These are phyloP conservation scores for Cystobasidium sp. DNA, from an alignment of 1,284 basidiomycete species.

Conservation along the genomic window DNA sequence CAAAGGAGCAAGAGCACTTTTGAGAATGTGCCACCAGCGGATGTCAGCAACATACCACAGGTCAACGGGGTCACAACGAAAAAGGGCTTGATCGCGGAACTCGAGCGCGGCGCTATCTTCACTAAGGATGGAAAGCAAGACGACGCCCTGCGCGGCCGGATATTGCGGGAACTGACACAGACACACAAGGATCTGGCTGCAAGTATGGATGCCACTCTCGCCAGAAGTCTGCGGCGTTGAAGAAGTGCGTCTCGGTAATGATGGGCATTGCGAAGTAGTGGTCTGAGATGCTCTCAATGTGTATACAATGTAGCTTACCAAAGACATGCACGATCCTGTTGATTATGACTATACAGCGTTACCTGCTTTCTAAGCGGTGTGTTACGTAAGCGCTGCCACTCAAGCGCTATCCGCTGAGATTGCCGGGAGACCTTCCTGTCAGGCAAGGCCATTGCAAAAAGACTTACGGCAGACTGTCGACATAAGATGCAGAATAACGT, in stretches of 20 bases:
- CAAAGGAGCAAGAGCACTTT: constrained; percentile 43
- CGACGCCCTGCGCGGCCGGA: constrained; percentile 22
- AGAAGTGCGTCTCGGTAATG: background rate
- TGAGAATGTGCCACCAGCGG: constrained; percentile 35
- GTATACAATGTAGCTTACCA: no score
- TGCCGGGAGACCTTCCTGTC: no score
- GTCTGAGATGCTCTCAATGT: background rate
- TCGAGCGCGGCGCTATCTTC: constrained; percentile 30
- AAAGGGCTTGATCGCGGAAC: constrained; percentile 29
- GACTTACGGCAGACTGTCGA: no score
- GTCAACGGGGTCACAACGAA: constrained; percentile 33
- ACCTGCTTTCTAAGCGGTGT: no score
- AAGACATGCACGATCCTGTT: no score
- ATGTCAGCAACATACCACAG: constrained; percentile 8
- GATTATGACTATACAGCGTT: no score
- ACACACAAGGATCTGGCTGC: constrained; percentile 34
- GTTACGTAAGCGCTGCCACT: no score
- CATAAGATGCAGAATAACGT: no score
- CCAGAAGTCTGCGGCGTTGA: constrained; percentile 21
- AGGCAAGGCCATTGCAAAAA: no score
- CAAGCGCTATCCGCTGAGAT: no score
- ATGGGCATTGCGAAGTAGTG: background rate
- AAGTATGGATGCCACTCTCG: constrained; percentile 36
- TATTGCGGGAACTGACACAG: constrained; percentile 35
- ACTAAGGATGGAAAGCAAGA: constrained; percentile 37